Conservation (phyloP, 2,329 filamentous ascomycete species). For the Clonostachys solani region DNA sequence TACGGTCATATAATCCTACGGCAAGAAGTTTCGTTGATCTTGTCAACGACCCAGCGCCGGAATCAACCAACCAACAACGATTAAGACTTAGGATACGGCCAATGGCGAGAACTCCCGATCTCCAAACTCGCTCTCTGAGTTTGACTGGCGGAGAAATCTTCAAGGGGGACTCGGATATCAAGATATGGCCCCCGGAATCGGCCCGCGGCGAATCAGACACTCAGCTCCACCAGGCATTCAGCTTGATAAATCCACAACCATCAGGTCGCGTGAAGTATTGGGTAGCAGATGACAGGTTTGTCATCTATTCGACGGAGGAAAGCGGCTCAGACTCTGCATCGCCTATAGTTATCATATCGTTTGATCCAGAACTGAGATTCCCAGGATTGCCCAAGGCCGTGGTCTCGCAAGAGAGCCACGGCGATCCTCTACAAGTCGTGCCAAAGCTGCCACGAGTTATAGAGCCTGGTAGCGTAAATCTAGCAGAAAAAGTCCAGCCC, state of each 20-base stretch:
- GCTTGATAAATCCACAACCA: too few relatives aligned
- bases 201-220: too few relatives aligned
- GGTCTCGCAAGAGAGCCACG: neutral
- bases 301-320: neutral
- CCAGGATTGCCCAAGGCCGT: neutral
- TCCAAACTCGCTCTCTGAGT: too few relatives aligned
- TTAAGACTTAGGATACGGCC: too few relatives aligned
- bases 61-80: too few relatives aligned
- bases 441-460: neutral
- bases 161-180: neutral
- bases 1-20: neutral
- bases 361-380: slow-evolving; percentile 18
- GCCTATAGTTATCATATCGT: slow-evolving; percentile 17
- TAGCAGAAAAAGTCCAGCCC: neutral
- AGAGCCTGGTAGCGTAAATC: neutral
- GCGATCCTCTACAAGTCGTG: neutral
- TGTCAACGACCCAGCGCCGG: neutral
- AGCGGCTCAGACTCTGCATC: neutral
- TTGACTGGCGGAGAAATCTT: too few relatives aligned
- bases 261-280: neutral
- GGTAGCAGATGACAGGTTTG: slow-evolving; percentile 1
- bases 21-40: neutral
- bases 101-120: too few relatives aligned
- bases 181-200: slow-evolving; percentile 2
- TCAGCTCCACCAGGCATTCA: too few relatives aligned